A percentile compares a stretch with the other conserved stretches of the same genome.
These are phyloP conservation scores for Yarrowia sp. DNA, from an alignment of 805 yeast genomes.

Conservation along the genomic window DNA sequence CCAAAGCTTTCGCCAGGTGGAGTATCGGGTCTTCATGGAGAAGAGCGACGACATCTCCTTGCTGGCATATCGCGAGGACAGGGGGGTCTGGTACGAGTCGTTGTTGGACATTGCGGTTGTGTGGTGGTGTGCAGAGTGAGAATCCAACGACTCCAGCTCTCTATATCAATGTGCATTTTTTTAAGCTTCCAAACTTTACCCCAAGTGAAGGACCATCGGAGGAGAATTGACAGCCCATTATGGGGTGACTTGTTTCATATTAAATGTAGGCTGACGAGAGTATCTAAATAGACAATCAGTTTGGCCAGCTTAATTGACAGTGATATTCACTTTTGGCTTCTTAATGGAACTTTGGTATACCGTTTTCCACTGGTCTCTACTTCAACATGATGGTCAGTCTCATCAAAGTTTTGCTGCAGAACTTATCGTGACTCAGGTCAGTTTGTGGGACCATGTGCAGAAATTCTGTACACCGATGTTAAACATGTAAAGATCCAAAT, in stretches of 20 bases:
- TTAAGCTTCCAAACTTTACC: constrained; percentile 10
- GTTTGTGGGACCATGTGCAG: constrained; percentile 7
- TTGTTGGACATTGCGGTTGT: constrained; percentile 33
- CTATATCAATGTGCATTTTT: constrained; percentile 15
- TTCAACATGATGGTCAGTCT: neutral
- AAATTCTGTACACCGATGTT: neutral
- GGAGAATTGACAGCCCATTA: neutral
- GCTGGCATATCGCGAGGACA: constrained; percentile 95
- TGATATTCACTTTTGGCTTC: neutral
- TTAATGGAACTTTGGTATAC: neutral
- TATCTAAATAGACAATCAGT: neutral
- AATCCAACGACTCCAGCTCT: neutral
- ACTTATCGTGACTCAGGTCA: constrained; percentile 23
- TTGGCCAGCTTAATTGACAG: neutral
- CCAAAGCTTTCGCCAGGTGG: constrained; percentile 99
- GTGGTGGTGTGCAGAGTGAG: neutral
- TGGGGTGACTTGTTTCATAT: neutral
- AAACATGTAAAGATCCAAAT: neutral
- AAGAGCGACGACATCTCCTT: constrained; percentile 94
- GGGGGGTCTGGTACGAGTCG: constrained; percentile 87
- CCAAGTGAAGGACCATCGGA: neutral
- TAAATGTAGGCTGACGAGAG: too few species aligned
- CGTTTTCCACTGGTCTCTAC: neutral
- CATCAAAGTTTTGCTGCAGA: constrained; percentile 7
- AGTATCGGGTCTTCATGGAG: constrained; percentile 88